These are phyloP conservation scores for Metschnikowia lochheadii DNA, from an alignment of 805 yeast species.

Conservation along the genomic window DNA sequence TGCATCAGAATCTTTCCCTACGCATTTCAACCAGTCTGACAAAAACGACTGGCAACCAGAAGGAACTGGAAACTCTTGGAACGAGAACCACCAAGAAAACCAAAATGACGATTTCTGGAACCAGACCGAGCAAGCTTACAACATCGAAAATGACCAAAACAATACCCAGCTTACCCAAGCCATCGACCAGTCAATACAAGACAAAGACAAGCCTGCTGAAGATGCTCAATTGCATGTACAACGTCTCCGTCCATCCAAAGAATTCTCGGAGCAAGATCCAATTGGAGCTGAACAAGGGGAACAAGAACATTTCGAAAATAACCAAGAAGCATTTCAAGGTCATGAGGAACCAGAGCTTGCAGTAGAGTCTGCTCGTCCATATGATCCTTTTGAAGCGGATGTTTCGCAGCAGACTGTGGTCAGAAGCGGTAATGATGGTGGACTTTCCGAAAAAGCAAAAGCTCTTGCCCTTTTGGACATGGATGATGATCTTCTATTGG, in stretches of 20 bases:
- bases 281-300: background rate
- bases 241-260: background rate
- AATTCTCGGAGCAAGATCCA: background rate
- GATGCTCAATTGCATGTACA: background rate
- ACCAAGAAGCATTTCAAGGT: background rate
- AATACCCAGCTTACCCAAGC: background rate
- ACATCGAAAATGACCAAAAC: background rate
- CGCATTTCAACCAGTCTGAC: background rate
- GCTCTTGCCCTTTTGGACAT: slow-evolving; percentile 19
- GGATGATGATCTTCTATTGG: slow-evolving; percentile 30
- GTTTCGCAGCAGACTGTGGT: slow-evolving; percentile 2
- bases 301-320: background rate
- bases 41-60: background rate
- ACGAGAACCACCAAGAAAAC: background rate
- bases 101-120: slow-evolving; percentile 1
- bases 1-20: background rate
- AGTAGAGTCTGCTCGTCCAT: background rate
- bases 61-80: background rate
- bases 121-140: background rate
- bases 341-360: background rate
- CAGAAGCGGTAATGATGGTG: background rate
- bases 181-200: background rate
- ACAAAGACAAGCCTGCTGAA: background rate
- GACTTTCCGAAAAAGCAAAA: slow-evolving; percentile 8
- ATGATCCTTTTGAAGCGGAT: background rate